Evolutionary conservation across 2,329 filamentous ascomycete species (phyloP).

Genomic region (Nannizziopsis barbatae): DNA sequence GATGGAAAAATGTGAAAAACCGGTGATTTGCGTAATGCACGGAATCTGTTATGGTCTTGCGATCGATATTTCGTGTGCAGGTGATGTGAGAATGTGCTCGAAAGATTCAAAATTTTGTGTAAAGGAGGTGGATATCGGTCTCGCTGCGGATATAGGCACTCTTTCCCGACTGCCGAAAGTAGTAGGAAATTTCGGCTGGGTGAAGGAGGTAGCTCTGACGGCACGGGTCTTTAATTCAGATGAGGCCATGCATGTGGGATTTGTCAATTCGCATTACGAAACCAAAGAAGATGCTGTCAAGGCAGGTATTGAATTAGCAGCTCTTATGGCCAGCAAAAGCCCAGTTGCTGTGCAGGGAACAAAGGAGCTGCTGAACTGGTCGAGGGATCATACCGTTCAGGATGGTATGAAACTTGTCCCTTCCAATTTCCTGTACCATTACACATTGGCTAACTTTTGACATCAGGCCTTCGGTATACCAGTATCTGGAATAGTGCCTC

Average conservation of each 20-base stretch:
- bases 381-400: slow-evolving; percentile 62
- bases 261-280: slow-evolving; percentile 33
- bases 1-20: slow-evolving; percentile 82
- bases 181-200: slow-evolving; percentile 37
- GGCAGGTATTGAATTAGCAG: slow-evolving; percentile 53
- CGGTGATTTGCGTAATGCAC: slow-evolving; percentile 72
- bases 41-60: slow-evolving; percentile 67
- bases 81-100: slow-evolving; percentile 35
- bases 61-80: slow-evolving; percentile 48
- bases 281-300: slow-evolving; percentile 52
- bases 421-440: neutral
- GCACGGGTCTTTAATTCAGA: slow-evolving; percentile 35
- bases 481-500: slow-evolving; percentile 77
- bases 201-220: slow-evolving; percentile 39
- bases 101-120: slow-evolving; percentile 31
- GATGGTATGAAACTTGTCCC: slow-evolving; percentile 50
- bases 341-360: slow-evolving; percentile 80
- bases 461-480: slow-evolving; percentile 65
- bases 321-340: slow-evolving; percentile 63
- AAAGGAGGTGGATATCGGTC: slow-evolving; percentile 41
- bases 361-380: slow-evolving; percentile 76
- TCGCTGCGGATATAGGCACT: slow-evolving; percentile 41
- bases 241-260: slow-evolving; percentile 36
- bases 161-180: slow-evolving; percentile 39
- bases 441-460: neutral